Percentiles rank a stretch among this genome's conserved stretches.
These are phyloP conservation scores for Globisporangium yorkense DNA, from an alignment of 352 stramenopile species.

Conservation along the genomic window DNA sequence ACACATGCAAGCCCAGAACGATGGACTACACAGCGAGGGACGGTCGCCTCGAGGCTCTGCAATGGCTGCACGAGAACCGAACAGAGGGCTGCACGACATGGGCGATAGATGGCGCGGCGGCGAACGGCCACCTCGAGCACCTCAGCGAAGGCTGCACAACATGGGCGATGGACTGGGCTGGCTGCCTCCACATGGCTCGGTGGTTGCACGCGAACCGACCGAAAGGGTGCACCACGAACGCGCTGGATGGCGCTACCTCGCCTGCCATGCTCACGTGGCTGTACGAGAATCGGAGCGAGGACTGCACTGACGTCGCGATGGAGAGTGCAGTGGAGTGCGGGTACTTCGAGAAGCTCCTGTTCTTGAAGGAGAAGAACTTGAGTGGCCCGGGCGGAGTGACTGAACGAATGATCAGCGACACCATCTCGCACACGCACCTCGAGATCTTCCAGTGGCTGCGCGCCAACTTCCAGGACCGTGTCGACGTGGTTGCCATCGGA, in stretches of 20 bases:
- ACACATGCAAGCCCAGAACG: background rate
- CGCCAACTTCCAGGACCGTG: background rate
- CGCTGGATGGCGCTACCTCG: no score
- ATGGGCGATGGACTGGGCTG: background rate
- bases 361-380: no score
- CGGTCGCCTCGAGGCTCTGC: background rate
- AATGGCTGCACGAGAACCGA: constrained; percentile 1
- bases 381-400: no score
- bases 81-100: background rate
- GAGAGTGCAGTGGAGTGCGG: background rate
- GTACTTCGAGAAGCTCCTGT: background rate
- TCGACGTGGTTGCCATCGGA: no score
- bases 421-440: no score
- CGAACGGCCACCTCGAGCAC: background rate
- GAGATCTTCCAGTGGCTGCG: constrained; percentile 4
- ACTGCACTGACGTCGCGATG: background rate
- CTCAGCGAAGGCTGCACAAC: background rate
- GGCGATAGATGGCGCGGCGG: background rate
- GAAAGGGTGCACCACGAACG: background rate
- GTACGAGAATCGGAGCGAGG: background rate
- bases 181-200: background rate
- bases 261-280: background rate
- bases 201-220: background rate
- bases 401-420: background rate
- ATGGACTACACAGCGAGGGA: background rate